These are phyloP conservation scores for Russula sp. DNA, from an alignment of 768 basidiomycete species.

Conservation along the genomic window DNA sequence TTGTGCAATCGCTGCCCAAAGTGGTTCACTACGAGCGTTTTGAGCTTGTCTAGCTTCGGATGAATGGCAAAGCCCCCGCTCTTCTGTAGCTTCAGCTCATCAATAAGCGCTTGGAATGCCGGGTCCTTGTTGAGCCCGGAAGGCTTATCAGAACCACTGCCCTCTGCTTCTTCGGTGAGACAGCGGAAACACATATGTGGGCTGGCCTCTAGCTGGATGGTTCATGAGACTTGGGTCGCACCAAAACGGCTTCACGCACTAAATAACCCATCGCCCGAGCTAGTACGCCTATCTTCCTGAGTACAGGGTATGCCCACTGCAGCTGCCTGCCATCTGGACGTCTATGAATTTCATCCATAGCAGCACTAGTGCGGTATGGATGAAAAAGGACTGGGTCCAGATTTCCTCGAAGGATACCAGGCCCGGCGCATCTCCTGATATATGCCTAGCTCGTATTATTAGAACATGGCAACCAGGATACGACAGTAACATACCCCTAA, in stretches of 20 bases:
- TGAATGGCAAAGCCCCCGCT: conserved; percentile 56
- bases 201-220: conserved; percentile 71
- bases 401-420: conserved; percentile 41
- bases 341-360: conserved; percentile 34
- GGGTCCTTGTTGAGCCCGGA: conserved; percentile 42
- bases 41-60: conserved; percentile 89
- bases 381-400: conserved; percentile 61
- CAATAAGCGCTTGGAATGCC: conserved; percentile 58
- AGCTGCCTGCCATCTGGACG: conserved; percentile 28
- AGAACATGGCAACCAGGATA: background rate
- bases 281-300: conserved; percentile 51
- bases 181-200: conserved; percentile 68
- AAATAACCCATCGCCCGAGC: conserved; percentile 87
- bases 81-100: conserved; percentile 57
- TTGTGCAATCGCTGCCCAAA: conserved; percentile 51
- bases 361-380: conserved; percentile 50
- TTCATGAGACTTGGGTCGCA: conserved; percentile 11
- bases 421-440: conserved; percentile 6
- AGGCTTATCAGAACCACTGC: conserved; percentile 36
- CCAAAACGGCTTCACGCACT: conserved; percentile 39
- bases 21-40: conserved; percentile 68
- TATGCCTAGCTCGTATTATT: background rate
- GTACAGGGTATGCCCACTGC: conserved; percentile 45
- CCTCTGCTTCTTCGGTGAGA: conserved; percentile 47
- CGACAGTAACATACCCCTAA: conserved; percentile 56